These are phyloP conservation scores for Cordyceps fumosorosea DNA, from an alignment of 2,329 filamentous ascomycete genomes.

Conservation along the genomic window DNA sequence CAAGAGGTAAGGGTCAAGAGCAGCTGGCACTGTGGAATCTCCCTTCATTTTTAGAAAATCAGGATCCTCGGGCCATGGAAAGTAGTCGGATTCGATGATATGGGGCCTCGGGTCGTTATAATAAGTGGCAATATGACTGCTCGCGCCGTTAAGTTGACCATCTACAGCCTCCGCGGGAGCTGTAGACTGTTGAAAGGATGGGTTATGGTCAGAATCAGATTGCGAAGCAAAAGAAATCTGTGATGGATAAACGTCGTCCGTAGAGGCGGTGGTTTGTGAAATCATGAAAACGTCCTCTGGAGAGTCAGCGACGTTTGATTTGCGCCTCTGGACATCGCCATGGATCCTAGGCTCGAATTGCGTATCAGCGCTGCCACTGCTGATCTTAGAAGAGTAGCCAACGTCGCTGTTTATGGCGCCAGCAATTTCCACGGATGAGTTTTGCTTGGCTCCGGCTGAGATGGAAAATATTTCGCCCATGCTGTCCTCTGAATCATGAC, in stretches of 20 bases:
- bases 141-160: slow-evolving; percentile 20
- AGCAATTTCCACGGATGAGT: neutral
- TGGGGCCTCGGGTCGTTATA: slow-evolving; percentile 33
- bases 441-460: slow-evolving; percentile 37
- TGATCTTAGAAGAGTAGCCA: slow-evolving; percentile 17
- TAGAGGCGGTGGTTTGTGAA: slow-evolving; percentile 39
- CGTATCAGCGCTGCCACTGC: slow-evolving; percentile 9
- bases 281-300: slow-evolving; percentile 37
- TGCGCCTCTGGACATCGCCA: slow-evolving; percentile 1
- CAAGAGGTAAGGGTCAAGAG: slow-evolving; percentile 50
- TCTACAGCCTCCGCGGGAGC: slow-evolving; percentile 14
- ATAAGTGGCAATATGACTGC: slow-evolving; percentile 22
- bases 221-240: slow-evolving; percentile 26
- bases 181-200: slow-evolving; percentile 12
- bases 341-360: slow-evolving; percentile 7
- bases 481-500: slow-evolving; percentile 54
- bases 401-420: neutral
- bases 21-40: slow-evolving; percentile 21
- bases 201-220: slow-evolving; percentile 19
- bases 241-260: slow-evolving; percentile 27
- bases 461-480: slow-evolving; percentile 53
- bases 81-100: slow-evolving; percentile 51
- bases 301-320: slow-evolving; percentile 21
- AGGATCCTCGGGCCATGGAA: slow-evolving; percentile 52
- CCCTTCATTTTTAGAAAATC: slow-evolving; percentile 39